Percentiles rank a stretch among this genome's conserved stretches.
Evolutionary conservation across 1,284 basidiomycete genomes (phyloP).

Genomic region (Cryptococcus jaspeensis): DNA sequence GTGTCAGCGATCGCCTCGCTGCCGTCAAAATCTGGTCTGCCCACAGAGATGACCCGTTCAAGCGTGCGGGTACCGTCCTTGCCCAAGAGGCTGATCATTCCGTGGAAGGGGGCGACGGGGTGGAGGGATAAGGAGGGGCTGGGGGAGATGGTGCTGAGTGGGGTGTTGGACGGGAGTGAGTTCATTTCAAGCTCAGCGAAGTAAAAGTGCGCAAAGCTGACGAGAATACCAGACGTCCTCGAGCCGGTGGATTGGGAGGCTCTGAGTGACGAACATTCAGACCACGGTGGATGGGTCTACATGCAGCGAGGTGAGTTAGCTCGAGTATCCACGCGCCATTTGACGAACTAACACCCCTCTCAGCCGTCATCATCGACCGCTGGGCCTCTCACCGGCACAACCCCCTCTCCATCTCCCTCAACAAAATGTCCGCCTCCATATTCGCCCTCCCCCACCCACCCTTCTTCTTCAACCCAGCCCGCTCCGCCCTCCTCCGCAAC

Average conservation of each 20-base stretch:
- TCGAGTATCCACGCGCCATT: not conserved
- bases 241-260: slow-evolving; percentile 14
- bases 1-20: slow-evolving; percentile 18
- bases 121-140: slow-evolving; percentile 27
- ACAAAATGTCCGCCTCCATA: slow-evolving; percentile 35
- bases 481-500: slow-evolving; percentile 8
- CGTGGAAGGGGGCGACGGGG: slow-evolving; percentile 20
- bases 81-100: slow-evolving; percentile 23
- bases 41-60: not conserved
- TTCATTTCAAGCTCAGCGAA: too few species aligned
- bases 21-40: not conserved
- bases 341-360: not conserved
- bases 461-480: slow-evolving; percentile 24
- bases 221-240: slow-evolving; percentile 1
- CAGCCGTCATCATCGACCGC: slow-evolving; percentile 34
- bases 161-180: slow-evolving; percentile 21
- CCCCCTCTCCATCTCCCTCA: slow-evolving; percentile 21
- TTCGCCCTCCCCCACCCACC: slow-evolving; percentile 19
- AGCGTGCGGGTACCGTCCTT: slow-evolving; percentile 3
- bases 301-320: slow-evolving; percentile 19
- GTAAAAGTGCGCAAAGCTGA: not conserved
- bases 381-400: slow-evolving; percentile 32
- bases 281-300: slow-evolving; percentile 14
- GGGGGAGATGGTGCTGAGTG: slow-evolving; percentile 22
- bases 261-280: not conserved